Percentiles rank a stretch among this genome's conserved stretches.
Conservation (phyloP, 306 rosid genomes). For the Quercus bicolor region DNA sequence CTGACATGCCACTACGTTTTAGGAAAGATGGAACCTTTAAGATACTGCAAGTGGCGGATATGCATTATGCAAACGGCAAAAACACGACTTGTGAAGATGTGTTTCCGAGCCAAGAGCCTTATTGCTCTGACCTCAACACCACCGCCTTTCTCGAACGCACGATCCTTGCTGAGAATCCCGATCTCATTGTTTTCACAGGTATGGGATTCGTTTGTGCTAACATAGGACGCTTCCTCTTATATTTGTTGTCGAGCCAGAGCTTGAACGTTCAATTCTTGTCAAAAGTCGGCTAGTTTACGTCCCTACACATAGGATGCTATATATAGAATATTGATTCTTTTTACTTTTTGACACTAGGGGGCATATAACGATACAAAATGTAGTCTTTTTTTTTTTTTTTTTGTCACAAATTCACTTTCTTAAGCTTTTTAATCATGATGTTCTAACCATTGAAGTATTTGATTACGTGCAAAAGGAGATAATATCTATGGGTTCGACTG, state of each 20-base stretch:
- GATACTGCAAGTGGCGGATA: slow-evolving; percentile 93
- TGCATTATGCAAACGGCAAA: slow-evolving; percentile 82
- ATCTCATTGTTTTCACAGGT: slow-evolving; percentile 94
- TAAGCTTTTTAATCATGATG: neutral
- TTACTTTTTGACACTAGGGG: neutral
- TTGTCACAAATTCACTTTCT: neutral
- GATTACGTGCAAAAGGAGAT: slow-evolving; percentile 54
- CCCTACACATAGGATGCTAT: too few species aligned
- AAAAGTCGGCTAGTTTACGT: too few species aligned
- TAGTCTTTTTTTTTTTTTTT: neutral
- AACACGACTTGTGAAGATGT: slow-evolving; percentile 61
- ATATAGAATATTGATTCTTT: neutral
- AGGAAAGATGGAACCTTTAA: slow-evolving; percentile 62
- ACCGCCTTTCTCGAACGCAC: slow-evolving; percentile 59
- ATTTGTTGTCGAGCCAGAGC: too few species aligned
- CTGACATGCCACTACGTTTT: slow-evolving; percentile 48
- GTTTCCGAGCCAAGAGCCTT: slow-evolving; percentile 40
- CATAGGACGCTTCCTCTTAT: too few species aligned
- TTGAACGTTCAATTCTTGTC: too few species aligned
- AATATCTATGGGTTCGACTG: slow-evolving; percentile 57
- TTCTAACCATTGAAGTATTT: neutral
- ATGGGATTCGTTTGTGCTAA: neutral
- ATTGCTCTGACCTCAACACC: slow-evolving; percentile 89
- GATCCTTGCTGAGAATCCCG: slow-evolving; percentile 90
- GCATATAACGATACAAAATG: neutral